Percentiles rank a stretch among this genome's conserved stretches.
phyloP scores from a whole-genome alignment of 1,284 basidiomycete genomes.

The Ustilago sp. region DNA sequence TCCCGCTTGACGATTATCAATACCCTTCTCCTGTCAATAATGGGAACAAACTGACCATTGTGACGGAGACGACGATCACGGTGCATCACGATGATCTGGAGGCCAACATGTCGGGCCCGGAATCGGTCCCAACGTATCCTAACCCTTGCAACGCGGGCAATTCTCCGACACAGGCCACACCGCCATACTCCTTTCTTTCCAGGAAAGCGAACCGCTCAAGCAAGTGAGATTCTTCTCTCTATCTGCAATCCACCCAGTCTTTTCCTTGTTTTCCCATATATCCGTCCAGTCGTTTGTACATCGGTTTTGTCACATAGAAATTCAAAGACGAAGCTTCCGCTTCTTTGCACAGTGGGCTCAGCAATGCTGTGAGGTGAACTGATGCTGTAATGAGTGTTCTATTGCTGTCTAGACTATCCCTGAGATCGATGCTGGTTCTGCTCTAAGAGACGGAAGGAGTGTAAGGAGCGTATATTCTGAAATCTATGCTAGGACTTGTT shows the following conservation, averaged over 20 bases:
- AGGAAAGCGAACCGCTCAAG: neutral
- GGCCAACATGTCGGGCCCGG: neutral
- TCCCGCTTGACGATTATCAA: neutral
- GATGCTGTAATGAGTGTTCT: conserved; percentile 1
- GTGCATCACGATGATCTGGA: conserved; percentile 3
- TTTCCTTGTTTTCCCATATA: neutral
- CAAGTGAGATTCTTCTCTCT: neutral
- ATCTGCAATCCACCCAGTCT: neutral
- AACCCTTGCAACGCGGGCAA: neutral
- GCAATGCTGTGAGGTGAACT: neutral
- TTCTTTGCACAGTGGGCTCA: neutral
- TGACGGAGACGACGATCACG: conserved; percentile 3
- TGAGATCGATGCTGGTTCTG: neutral
- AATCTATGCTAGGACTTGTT: conserved; percentile 5
- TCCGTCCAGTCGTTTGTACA: neutral
- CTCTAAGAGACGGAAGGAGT: neutral
- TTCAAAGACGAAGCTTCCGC: neutral
- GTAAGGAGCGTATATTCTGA: neutral
- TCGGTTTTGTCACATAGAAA: neutral
- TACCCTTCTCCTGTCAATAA: neutral
- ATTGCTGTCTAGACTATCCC: neutral
- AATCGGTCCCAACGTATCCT: neutral
- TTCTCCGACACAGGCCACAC: neutral
- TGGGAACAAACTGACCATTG: conserved; percentile 4
- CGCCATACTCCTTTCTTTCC: neutral